Base-by-base conservation (phyloP, 768 basidiomycete species). In the Amanita inopinata region DNA sequence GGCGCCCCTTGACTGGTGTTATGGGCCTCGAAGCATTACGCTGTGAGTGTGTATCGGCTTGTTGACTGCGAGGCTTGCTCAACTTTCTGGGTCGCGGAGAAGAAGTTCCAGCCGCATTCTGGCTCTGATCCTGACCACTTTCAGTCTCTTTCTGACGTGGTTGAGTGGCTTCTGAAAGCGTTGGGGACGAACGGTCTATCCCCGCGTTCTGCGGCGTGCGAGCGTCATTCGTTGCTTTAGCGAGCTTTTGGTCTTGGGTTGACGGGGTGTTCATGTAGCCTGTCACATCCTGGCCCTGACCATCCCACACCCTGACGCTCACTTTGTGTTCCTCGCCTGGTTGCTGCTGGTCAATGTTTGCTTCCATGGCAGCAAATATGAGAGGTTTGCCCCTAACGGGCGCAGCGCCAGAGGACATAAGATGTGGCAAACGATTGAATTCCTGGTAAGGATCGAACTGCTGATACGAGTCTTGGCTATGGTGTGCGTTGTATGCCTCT, bases 311-410 rank as follows among this genome's bases (percentile, higher is more conserved):
- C 14, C 43, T 33, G 17, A 44, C 43, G 24, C 43, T 44, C 6
- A 44, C 34, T 17, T 19, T 25, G 12, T 44, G 43, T 14, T 44
- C 43, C 22, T 44, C 43, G 1, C 34, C 43, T 15, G 27, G 24
- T 12, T 44, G 43, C 23, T 34, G 34, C 14, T 37, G 43, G 15
- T 44, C 43, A 4, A 44, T 37, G 12, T 44, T 44, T n/a, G 58
- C 40, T 9, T 65, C 62, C 69, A 73, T 76, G 3, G 78, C 75
- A 4, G 77, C 57, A 43, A 83, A 83, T 23, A 84, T 83, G 17
- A 77, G 64, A 1, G 81, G 79, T 15, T 73, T 75, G 14, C 71
- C 73, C 43, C 62, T 65, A 48, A 47, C 50, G 20, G 53, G 50
- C 4, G 39, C 41, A 24, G 49, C 40, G 42, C 57, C 44, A 1